Conservation (phyloP, 176 grass and related monocot genomes). For the Hordeum vulgare region MorexV3_pseudomolecules_assembly NC_058520.1:340826890-340827389, state of each 20-base stretch:
- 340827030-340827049: slow-evolving; percentile 27
- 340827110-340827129: slow-evolving; percentile 84
- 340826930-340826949: slow-evolving; percentile 99
- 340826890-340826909: slow-evolving; percentile 91
- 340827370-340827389: background rate
- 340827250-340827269: slow-evolving; percentile 36
- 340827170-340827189: slow-evolving; percentile 78
- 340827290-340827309: slow-evolving; percentile 18
- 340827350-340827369: background rate
- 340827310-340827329: background rate
- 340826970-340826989: slow-evolving; percentile 73
- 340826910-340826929: slow-evolving; percentile 93
- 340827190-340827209: slow-evolving; percentile 96
- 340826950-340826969: slow-evolving; percentile 86
- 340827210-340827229: slow-evolving; percentile 99
- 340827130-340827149: slow-evolving; percentile 98
- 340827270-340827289: slow-evolving; percentile 41
- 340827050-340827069: slow-evolving; percentile 52
- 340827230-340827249: slow-evolving; percentile 91
- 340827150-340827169: slow-evolving; percentile 99
- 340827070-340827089: slow-evolving; percentile 61
- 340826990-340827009: slow-evolving; percentile 54
- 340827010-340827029: slow-evolving; percentile 32
- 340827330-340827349: slow-evolving; percentile 5
- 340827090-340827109: slow-evolving; percentile 75